A percentile compares a stretch with the other conserved stretches of the same genome.
phyloP scores from a whole-genome alignment of 23 red algal genomes.

The Gracilariopsis chorda region DNA sequence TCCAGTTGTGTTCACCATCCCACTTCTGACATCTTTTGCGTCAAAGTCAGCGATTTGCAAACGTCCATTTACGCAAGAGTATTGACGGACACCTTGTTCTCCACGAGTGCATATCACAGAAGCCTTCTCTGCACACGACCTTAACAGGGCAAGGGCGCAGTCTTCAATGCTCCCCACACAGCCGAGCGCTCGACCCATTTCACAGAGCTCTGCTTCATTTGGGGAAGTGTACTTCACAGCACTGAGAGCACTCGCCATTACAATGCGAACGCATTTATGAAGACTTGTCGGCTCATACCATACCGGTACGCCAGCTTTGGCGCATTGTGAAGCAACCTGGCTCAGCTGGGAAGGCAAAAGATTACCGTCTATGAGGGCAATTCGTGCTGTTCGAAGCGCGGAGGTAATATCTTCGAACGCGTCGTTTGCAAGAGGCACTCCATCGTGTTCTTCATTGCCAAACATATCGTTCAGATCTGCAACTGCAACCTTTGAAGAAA shows the following conservation, averaged over 20 bases:
- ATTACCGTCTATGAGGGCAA: slow-evolving; percentile 35
- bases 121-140: background rate
- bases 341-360: slow-evolving; percentile 11
- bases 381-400: background rate
- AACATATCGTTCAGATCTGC: slow-evolving; percentile 42
- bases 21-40: background rate
- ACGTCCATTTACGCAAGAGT: background rate
- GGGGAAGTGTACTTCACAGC: slow-evolving; percentile 59
- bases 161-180: background rate
- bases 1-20: slow-evolving; percentile 15
- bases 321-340: background rate
- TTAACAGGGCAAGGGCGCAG: background rate
- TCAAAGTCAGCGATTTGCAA: background rate
- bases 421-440: background rate
- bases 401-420: background rate
- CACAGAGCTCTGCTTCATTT: slow-evolving; percentile 51
- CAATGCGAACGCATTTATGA: slow-evolving; percentile 42
- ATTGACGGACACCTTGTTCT: background rate
- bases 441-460: background rate
- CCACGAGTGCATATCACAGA: slow-evolving; percentile 6
- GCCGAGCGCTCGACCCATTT: slow-evolving; percentile 12
- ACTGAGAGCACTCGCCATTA: background rate
- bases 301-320: background rate
- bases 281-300: slow-evolving; percentile 71
- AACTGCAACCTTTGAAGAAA: background rate